Evolutionary conservation across 441 rosid genomes (phyloP).

Genomic region (Codiaeum variegatum): DNA sequence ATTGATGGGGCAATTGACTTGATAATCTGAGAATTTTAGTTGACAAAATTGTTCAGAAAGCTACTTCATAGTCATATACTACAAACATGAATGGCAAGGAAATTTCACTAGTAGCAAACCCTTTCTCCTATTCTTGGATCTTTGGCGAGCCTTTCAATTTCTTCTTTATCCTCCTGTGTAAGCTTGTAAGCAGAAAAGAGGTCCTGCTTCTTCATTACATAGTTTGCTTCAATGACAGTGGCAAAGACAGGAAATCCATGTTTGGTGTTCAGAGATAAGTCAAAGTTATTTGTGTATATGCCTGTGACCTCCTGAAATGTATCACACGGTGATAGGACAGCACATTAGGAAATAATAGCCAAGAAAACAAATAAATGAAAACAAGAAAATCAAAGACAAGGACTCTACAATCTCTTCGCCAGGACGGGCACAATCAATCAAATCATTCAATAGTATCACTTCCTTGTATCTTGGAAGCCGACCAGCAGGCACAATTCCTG

Average conservation of each 20-base stretch:
- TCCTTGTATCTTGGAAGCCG: constrained; percentile 99
- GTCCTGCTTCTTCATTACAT: constrained; percentile 90
- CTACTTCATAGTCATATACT: constrained; percentile 7
- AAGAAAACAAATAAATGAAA: constrained; percentile 5
- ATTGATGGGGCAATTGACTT: constrained; percentile 96
- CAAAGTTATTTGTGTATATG: constrained; percentile 88
- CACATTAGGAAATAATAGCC: constrained; percentile 2
- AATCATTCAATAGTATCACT: constrained; percentile 86
- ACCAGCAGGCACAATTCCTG: constrained; percentile 98
- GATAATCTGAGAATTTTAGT: constrained; percentile 54
- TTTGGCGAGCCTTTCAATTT: constrained; percentile 81
- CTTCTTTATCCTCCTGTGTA: constrained; percentile 90
- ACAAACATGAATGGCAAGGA: neutral
- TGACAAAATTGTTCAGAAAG: constrained; percentile 10
- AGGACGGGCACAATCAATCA: constrained; percentile 95
- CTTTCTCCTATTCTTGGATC: constrained; percentile 92
- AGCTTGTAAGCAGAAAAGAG: constrained; percentile 95
- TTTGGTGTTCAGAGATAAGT: constrained; percentile 89
- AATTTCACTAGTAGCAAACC: constrained; percentile 40
- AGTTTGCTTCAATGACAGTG: constrained; percentile 92
- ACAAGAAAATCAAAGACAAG: constrained; percentile 20
- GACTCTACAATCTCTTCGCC: constrained; percentile 87
- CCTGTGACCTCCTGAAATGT: constrained; percentile 86
- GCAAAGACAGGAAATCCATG: constrained; percentile 97
- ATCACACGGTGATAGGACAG: constrained; percentile 6